A percentile compares a stretch with the other conserved stretches of the same genome.
Evolutionary conservation across 352 stramenopile species (phyloP).

Genomic region (Detonula confervacea): DNA sequence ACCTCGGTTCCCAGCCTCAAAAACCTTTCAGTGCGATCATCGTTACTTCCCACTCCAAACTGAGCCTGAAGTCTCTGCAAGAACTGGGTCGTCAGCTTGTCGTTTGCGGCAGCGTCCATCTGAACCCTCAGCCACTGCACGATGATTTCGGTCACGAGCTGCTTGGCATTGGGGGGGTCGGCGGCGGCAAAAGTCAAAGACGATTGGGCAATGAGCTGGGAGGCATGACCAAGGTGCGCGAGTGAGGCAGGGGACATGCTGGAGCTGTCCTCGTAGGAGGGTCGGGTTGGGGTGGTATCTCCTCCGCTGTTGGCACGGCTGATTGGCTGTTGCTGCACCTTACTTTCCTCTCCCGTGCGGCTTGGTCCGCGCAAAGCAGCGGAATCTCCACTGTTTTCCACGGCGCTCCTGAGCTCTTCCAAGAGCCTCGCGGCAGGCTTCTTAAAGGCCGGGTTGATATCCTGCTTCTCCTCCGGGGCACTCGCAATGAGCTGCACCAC

Average conservation of each 20-base stretch:
- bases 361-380: too few species aligned
- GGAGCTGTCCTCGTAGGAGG: constrained; percentile 63
- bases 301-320: too few species aligned
- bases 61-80: constrained; percentile 93
- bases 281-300: constrained; percentile 13
- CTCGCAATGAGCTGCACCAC: constrained; percentile 87
- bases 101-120: constrained; percentile 90
- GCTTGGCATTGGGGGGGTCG: constrained; percentile 80
- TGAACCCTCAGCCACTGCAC: constrained; percentile 98
- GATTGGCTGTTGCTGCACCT: too few species aligned
- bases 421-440: constrained; percentile 81
- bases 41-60: constrained; percentile 94
- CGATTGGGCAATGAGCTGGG: constrained; percentile 66
- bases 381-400: constrained; percentile 27
- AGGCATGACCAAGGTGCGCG: constrained; percentile 60
- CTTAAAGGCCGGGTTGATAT: constrained; percentile 71
- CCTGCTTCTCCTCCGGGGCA: constrained; percentile 63
- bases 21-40: constrained; percentile 97
- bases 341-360: too few species aligned
- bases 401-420: constrained; percentile 69
- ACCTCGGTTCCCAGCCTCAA: constrained; percentile 95
- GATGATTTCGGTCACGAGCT: constrained; percentile 89
- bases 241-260: constrained; percentile 77
- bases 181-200: constrained; percentile 68
- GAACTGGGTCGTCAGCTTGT: constrained; percentile 96